Conservation (phyloP, 2,329 filamentous ascomycete species). For the Penicillium sp. region DNA sequence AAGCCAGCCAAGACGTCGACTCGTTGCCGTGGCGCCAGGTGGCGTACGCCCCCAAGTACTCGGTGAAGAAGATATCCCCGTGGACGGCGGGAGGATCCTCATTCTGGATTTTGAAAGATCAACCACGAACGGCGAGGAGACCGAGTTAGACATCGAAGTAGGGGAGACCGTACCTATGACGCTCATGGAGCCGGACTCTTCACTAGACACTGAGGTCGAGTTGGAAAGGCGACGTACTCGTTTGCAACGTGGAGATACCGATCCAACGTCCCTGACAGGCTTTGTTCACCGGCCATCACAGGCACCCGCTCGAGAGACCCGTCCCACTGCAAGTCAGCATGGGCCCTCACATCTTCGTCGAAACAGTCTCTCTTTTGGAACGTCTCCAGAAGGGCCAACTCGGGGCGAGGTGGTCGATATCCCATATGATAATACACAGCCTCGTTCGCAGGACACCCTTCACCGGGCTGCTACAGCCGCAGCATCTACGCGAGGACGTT, state of each 20-base stretch:
- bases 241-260: constrained; percentile 61
- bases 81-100: constrained; percentile 77
- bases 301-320: constrained; percentile 31
- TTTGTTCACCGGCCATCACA: constrained; percentile 30
- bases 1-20: constrained; percentile 46
- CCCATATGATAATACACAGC: constrained; percentile 74
- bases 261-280: constrained; percentile 47
- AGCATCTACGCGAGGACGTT: constrained; percentile 71
- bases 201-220: constrained; percentile 78
- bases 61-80: constrained; percentile 75
- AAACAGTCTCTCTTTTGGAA: constrained; percentile 38
- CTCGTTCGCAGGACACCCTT: constrained; percentile 72
- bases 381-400: constrained; percentile 30
- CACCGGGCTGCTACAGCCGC: constrained; percentile 76
- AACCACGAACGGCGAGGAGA: constrained; percentile 60
- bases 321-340: constrained; percentile 33
- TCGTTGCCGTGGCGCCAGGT: constrained; percentile 76
- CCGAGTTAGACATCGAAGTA: constrained; percentile 73
- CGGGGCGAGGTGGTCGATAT: constrained; percentile 61
- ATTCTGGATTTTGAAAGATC: constrained; percentile 76
- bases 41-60: constrained; percentile 65
- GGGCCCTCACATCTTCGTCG: constrained; percentile 27
- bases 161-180: constrained; percentile 72
- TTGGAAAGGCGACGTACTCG: constrained; percentile 77
- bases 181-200: constrained; percentile 74